Conservation (phyloP, 2,329 filamentous ascomycete genomes). For the Sporothrix variecibatus region DNA sequence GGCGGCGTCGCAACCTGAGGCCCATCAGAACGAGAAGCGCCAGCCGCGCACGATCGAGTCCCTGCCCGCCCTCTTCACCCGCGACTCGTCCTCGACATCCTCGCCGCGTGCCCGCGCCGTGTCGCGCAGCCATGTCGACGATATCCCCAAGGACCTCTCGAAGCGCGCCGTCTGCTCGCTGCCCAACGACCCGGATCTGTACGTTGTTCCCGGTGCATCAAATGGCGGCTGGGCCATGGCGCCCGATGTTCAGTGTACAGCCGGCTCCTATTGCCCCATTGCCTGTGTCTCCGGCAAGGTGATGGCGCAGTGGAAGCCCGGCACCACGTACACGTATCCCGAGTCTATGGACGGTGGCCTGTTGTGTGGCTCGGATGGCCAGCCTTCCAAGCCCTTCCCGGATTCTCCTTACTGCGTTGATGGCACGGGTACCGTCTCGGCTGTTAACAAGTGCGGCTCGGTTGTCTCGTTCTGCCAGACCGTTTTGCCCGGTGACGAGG, state of each 20-base stretch:
- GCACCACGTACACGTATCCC: slow-evolving; percentile 68
- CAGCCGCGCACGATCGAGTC: slow-evolving; percentile 29
- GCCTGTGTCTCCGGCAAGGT: slow-evolving; percentile 75
- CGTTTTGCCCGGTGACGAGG: slow-evolving; percentile 75
- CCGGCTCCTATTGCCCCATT: slow-evolving; percentile 72
- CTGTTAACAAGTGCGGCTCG: slow-evolving; percentile 64
- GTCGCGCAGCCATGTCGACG: slow-evolving; percentile 38
- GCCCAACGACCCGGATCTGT: slow-evolving; percentile 65
- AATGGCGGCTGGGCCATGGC: slow-evolving; percentile 83
- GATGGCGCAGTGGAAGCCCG: slow-evolving; percentile 76
- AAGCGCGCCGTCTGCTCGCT: slow-evolving; percentile 65
- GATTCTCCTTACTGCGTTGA: slow-evolving; percentile 68
- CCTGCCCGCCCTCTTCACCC: slow-evolving; percentile 25
- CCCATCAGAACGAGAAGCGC: slow-evolving; percentile 32
- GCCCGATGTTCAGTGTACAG: slow-evolving; percentile 68
- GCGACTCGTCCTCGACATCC: neutral
- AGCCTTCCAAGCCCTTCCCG: slow-evolving; percentile 69
- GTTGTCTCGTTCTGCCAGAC: slow-evolving; percentile 76
- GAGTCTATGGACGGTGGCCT: slow-evolving; percentile 76
- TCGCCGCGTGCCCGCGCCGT: neutral
- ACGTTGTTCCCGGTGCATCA: slow-evolving; percentile 64
- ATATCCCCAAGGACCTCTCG: slow-evolving; percentile 30
- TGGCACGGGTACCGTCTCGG: slow-evolving; percentile 65
- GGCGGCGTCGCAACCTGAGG: slow-evolving; percentile 18
- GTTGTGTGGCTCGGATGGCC: slow-evolving; percentile 67